phyloP scores from a whole-genome alignment of 805 yeast genomes.

The Cyberlindnera misumaiensis region DNA sequence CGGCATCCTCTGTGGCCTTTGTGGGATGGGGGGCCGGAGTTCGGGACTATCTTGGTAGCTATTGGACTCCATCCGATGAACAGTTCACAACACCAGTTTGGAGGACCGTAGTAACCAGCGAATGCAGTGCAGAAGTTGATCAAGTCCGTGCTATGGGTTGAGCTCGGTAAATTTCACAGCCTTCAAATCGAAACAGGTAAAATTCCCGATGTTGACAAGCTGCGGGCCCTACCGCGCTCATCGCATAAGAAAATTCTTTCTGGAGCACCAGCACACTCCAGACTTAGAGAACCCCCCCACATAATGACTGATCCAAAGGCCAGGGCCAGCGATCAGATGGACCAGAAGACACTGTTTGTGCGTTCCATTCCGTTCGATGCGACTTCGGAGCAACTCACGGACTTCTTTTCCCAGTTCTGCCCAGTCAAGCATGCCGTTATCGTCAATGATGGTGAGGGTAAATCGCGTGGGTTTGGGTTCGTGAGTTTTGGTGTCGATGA shows the following conservation, averaged over 20 bases:
- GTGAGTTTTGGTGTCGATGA: slow-evolving; percentile 83
- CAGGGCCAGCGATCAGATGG: slow-evolving; percentile 25
- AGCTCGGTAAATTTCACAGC: too few relatives aligned
- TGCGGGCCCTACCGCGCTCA: slow-evolving; percentile 1
- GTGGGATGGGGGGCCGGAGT: slow-evolving; percentile 10
- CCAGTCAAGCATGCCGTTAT: slow-evolving; percentile 95
- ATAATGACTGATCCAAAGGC: slow-evolving; percentile 10
- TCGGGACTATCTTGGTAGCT: not conserved
- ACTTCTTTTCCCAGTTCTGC: slow-evolving; percentile 83
- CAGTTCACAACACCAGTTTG: too few relatives aligned
- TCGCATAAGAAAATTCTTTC: slow-evolving; percentile 1
- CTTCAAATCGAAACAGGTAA: not conserved
- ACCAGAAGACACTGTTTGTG: slow-evolving; percentile 65
- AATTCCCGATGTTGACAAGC: not conserved
- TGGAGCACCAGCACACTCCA: not conserved
- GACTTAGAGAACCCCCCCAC: not conserved
- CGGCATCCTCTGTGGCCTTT: slow-evolving; percentile 15
- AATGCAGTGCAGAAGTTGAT: too few relatives aligned
- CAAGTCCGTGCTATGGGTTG: too few relatives aligned
- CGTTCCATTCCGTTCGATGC: slow-evolving; percentile 78
- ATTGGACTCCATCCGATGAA: not conserved
- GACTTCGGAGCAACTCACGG: slow-evolving; percentile 73
- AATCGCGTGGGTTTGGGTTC: slow-evolving; percentile 92
- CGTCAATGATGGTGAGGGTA: slow-evolving; percentile 68
- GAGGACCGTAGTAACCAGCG: too few relatives aligned